Evolutionary conservation across 2,329 filamentous ascomycete genomes (phyloP).

Genomic region (Chaetomium sp.): DNA sequence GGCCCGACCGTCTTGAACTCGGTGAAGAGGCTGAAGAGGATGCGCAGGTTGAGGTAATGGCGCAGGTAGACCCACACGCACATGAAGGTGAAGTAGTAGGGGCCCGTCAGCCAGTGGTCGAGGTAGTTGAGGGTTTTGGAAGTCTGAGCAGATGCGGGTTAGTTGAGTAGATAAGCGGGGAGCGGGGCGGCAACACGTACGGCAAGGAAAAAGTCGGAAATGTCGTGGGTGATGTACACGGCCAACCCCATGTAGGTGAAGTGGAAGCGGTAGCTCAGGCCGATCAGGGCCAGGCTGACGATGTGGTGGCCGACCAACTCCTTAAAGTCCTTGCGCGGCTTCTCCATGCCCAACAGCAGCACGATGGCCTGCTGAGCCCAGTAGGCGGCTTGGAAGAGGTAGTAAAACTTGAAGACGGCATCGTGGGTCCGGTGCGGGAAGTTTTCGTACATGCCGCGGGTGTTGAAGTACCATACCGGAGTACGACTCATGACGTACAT

Average conservation of each 20-base stretch:
- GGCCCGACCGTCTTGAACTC: constrained; percentile 75
- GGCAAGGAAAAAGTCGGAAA: constrained; percentile 93
- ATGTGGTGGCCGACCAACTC: constrained; percentile 91
- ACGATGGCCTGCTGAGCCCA: constrained; percentile 96
- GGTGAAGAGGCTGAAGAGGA: constrained; percentile 74
- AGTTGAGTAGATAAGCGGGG: constrained; percentile 10
- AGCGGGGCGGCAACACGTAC: constrained; percentile 53
- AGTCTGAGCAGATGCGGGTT: constrained; percentile 54
- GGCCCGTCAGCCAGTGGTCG: constrained; percentile 73
- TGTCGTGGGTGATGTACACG: constrained; percentile 92
- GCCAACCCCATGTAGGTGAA: constrained; percentile 94
- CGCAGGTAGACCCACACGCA: constrained; percentile 85
- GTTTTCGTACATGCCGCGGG: constrained; percentile 81
- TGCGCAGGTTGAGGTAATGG: constrained; percentile 79
- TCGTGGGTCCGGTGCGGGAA: constrained; percentile 85
- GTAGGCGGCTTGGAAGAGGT: constrained; percentile 90
- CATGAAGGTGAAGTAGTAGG: constrained; percentile 85
- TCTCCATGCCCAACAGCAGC: constrained; percentile 82
- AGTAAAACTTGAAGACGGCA: constrained; percentile 88
- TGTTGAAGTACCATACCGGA: constrained; percentile 97
- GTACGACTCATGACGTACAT: constrained; percentile 88
- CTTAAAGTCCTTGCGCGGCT: constrained; percentile 92
- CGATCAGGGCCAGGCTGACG: constrained; percentile 82
- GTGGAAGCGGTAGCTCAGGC: constrained; percentile 88
- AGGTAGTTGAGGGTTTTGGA: constrained; percentile 93